Base-by-base conservation (phyloP, 2,329 filamentous ascomycete species). In the Talaromyces sp. region DNA sequence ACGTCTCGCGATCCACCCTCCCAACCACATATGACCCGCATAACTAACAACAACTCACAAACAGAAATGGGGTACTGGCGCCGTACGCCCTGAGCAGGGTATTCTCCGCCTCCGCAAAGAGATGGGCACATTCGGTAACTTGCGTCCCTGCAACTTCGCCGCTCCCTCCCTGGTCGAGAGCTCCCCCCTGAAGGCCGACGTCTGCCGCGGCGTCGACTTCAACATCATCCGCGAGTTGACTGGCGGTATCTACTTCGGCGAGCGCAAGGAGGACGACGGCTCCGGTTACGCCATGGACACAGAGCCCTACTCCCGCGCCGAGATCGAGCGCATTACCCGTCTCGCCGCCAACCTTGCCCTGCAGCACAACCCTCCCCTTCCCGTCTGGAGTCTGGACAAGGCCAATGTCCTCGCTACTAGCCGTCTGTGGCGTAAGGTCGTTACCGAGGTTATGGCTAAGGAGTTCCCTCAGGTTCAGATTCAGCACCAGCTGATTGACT, bases 61-160 rank as follows among this genome's bases (percentile, higher is more conserved):
- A 13, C 50, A 84, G 81, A 85, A 97, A 90, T 97, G 92, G 91
- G 92, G 92, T 56, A 94, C 91, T 29, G 90, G 90, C 62, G 77
- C 86, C 52, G 88, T 97, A 58, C 90, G 92, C 40, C 93, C 93
- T 1, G 93, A 97, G 74, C 90, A 97, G 77, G 93, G 93, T 56
- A 86, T 97, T 66, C 87, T 97, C 57, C 84, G 81, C 63, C 89
- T 97, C 49, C 91, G 93, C 77, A 97, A 95, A 77, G 90, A 97
- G 76, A 89, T 97, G 82, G 83, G 84, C 69, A 91, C 93, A 51
- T 97, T 95, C 77, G 93, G 92, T 65, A 97, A 97, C 83, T 86
- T 97, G 53, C 88, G 93, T 5, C 93, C 92, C 9, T 97, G 93
- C 82, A 95, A 90, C 82, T 97, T 99, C 78, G 90, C 91, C 46